phyloP scores from a whole-genome alignment of 2,329 filamentous ascomycete species.

The Myotisia sp. region DNA sequence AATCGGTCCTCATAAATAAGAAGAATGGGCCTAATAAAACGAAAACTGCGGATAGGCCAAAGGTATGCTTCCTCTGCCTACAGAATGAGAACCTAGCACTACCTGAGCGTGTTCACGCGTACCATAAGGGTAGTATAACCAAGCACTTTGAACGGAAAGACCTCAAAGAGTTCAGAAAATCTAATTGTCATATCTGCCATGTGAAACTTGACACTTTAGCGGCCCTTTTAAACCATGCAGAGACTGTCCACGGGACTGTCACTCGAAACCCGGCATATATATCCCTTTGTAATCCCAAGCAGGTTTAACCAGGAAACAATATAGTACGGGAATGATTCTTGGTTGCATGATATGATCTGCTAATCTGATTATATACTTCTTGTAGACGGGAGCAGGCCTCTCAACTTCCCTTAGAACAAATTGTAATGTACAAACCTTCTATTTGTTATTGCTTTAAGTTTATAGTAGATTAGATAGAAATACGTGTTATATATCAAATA shows the following conservation, averaged over 20 bases:
- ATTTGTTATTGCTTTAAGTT: too few species aligned
- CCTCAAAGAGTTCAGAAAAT: conserved; percentile 12
- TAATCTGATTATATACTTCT: too few species aligned
- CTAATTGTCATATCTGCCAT: conserved; percentile 13
- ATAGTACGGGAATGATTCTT: too few species aligned
- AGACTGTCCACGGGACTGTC: conserved; percentile 10
- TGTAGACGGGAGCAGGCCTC: too few species aligned
- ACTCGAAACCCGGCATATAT: conserved; percentile 1
- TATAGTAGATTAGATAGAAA: too few species aligned
- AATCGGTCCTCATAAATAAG: not conserved
- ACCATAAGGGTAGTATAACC: conserved; percentile 10
- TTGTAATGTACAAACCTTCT: too few species aligned
- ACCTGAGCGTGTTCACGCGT: not conserved
- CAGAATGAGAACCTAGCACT: not conserved
- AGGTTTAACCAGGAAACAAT: too few species aligned
- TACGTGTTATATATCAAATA: too few species aligned
- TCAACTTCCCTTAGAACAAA: too few species aligned
- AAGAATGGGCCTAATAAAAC: not conserved
- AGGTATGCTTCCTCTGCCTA: conserved; percentile 2
- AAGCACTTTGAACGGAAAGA: conserved; percentile 13
- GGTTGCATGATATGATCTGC: too few species aligned
- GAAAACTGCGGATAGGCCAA: not conserved
- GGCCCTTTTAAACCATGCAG: conserved; percentile 13
- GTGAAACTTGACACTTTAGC: conserved; percentile 10
- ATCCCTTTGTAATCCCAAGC: too few species aligned